Base-by-base conservation (phyloP, 495 filamentous ascomycete species). In the Penicillium chermesinum region DNA sequence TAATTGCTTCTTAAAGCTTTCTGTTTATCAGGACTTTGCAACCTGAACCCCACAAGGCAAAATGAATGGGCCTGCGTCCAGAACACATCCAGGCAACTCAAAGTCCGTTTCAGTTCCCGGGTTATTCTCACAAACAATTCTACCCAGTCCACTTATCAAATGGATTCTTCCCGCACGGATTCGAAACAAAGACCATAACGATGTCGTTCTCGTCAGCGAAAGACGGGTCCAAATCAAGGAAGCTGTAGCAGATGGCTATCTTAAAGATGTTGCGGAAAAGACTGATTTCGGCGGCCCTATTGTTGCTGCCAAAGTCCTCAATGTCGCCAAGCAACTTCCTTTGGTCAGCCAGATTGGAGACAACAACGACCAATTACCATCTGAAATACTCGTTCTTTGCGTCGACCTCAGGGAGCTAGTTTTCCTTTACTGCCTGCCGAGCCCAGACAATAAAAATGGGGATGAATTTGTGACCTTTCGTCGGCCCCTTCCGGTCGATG, bases 181-280 rank as follows among this genome's bases (percentile, higher is more conserved):
- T 41, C 74, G 89, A 36, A 80, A 80, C 46, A 68, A 72, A 39
- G 60, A 76, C 7, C 75, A 81, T 46, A 91, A 95, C 44, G 91
- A 98, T 73, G 86, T 96, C 52, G 83, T 90, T n/a, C 90, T 96
- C 51, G 78, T 98, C 38, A 82, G 87, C 32, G 86, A 89, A 64
- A 63, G 84, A 66, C 59, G 55, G 12, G 35, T 75, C 35, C 79
- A 88, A 41, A 79, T 98, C 52, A 84, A 73, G 54, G 71, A 85
- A 54, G 82, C 66, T 66, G 86, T 57, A 62, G 66, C 35, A 48
- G 68, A 50, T 70, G 85, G 69, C 12, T 82, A 82, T 48, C 75
- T 96, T 10, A 75, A 81, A 38, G 81, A 89, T 49, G 75, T 95
- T 18, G 67, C 76, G 22, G 76, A 76, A 33, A 95, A 91, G 57